Conservation (phyloP, 2,329 filamentous ascomycete genomes). For the Xylariaceae sp. region DNA sequence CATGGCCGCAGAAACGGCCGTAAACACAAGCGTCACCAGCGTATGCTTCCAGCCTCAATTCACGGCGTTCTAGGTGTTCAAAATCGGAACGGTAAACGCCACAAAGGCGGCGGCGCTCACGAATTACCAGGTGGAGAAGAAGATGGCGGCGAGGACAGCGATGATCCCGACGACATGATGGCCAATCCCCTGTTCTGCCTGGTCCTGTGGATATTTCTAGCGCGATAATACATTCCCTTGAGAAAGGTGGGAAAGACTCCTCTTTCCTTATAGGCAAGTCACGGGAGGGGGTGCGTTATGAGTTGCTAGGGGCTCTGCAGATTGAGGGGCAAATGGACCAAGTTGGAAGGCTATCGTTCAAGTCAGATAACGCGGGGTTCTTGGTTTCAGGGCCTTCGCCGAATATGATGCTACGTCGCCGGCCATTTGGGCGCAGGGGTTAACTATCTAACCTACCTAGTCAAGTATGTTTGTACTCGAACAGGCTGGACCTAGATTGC, state of each 20-base stretch:
- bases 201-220: slow-evolving; percentile 44
- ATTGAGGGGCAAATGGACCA: slow-evolving; percentile 30
- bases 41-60: slow-evolving; percentile 37
- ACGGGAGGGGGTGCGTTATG: background rate
- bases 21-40: slow-evolving; percentile 30
- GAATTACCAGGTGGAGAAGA: slow-evolving; percentile 35
- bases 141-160: slow-evolving; percentile 59
- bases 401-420: background rate
- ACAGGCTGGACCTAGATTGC: too few species aligned
- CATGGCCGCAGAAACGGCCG: slow-evolving; percentile 30
- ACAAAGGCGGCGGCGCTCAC: slow-evolving; percentile 20
- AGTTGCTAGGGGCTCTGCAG: slow-evolving; percentile 16
- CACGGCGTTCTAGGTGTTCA: slow-evolving; percentile 49
- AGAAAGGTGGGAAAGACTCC: background rate
- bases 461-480: too few species aligned
- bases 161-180: slow-evolving; percentile 60
- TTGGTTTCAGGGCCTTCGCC: background rate
- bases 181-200: slow-evolving; percentile 63
- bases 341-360: slow-evolving; percentile 28
- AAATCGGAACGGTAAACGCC: slow-evolving; percentile 34
- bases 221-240: background rate
- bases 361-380: background rate
- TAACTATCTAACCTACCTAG: too few species aligned
- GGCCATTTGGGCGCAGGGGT: background rate
- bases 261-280: background rate